phyloP scores from a whole-genome alignment of 306 rosid species.

The Comarum palustre region DNA sequence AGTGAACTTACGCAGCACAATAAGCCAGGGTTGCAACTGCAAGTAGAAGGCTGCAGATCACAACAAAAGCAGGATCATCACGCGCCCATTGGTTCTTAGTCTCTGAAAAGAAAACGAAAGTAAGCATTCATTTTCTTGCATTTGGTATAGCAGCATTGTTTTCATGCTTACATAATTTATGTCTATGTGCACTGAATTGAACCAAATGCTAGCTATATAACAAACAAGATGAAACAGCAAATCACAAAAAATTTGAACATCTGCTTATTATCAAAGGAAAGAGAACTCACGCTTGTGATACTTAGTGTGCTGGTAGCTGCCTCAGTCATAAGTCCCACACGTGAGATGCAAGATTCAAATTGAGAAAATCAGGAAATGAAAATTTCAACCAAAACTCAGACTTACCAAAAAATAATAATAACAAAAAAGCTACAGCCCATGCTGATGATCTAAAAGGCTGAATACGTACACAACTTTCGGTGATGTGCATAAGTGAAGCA shows the following conservation, averaged over 20 bases:
- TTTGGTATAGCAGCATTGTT: neutral
- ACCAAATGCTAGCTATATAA: neutral
- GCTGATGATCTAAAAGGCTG: constrained; percentile 17
- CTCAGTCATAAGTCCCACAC: constrained; percentile 48
- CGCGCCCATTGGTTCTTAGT: constrained; percentile 99
- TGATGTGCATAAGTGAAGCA: constrained; percentile 93
- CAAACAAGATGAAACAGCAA: neutral
- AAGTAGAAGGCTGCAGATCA: constrained; percentile 96
- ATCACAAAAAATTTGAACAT: neutral
- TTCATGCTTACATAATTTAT: neutral
- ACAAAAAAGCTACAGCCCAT: neutral
- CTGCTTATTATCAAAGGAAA: constrained; percentile 22
- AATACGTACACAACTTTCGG: constrained; percentile 97
- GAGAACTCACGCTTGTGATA: constrained; percentile 94
- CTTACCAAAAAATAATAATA: neutral
- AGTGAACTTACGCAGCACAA: constrained; percentile 92
- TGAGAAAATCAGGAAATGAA: constrained; percentile 19
- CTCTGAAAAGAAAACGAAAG: constrained; percentile 55
- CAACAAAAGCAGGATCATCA: constrained; percentile 99
- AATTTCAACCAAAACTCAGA: neutral
- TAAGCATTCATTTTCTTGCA: constrained; percentile 9
- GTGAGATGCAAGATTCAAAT: constrained; percentile 31
- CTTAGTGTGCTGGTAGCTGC: constrained; percentile 98
- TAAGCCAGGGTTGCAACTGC: constrained; percentile 81
- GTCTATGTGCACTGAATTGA: neutral